These are phyloP conservation scores for Tirmania nivea DNA, from an alignment of 495 filamentous ascomycete species.

Conservation along the genomic window DNA sequence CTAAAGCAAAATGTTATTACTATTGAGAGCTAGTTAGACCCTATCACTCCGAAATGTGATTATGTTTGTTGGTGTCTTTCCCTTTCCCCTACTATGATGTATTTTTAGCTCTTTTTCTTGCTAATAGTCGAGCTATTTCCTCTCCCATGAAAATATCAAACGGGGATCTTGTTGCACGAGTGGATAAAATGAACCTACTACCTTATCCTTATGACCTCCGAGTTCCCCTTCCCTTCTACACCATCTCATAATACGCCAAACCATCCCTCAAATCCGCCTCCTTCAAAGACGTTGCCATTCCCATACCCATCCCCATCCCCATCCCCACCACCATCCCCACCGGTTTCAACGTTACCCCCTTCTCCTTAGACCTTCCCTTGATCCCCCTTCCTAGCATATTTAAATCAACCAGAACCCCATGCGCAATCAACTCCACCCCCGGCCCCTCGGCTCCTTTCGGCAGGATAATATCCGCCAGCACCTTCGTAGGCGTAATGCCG, in stretches of 20 bases:
- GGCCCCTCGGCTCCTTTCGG: conserved; percentile 10
- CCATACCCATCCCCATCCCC: neutral
- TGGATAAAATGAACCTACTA: too few relatives aligned
- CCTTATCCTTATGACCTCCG: too few relatives aligned
- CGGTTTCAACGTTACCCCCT: neutral
- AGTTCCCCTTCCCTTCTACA: neutral
- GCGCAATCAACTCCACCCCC: conserved; percentile 14
- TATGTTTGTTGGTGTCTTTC: too few relatives aligned
- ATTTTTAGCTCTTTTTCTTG: too few relatives aligned
- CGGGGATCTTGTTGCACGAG: too few relatives aligned
- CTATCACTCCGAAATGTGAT: too few relatives aligned
- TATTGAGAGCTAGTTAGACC: too few relatives aligned
- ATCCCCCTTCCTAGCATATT: neutral
- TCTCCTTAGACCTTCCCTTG: neutral
- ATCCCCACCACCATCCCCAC: neutral
- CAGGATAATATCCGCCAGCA: conserved; percentile 14
- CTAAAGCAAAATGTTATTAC: too few relatives aligned
- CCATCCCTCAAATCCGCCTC: neutral
- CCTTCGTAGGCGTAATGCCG: conserved; percentile 14
- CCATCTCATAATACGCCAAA: neutral
- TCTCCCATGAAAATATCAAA: too few relatives aligned
- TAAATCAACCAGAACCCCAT: conserved; percentile 16
- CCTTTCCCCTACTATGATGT: too few relatives aligned
- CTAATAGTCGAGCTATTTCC: too few relatives aligned
- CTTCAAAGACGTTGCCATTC: neutral